These are phyloP conservation scores for Sergeia podlipaevii DNA, from an alignment of 208 protist genomes.

Conservation along the genomic window DNA sequence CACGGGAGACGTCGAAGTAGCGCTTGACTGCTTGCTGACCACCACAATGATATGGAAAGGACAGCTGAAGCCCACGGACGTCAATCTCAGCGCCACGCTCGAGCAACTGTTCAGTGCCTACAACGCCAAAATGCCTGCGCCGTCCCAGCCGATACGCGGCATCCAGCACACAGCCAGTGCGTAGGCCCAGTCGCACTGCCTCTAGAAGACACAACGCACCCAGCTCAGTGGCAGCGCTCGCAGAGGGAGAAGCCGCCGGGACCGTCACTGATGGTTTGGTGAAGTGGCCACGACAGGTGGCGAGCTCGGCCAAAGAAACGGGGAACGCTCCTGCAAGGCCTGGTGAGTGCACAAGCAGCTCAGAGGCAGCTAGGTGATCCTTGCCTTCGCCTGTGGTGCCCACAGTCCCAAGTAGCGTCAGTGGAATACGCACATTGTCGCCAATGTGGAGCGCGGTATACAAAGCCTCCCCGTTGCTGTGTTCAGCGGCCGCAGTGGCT, in stretches of 20 bases:
- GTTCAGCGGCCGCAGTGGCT: constrained; percentile 3
- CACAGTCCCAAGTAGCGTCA: constrained; percentile 26
- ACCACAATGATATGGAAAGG: constrained; percentile 84
- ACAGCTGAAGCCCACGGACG: constrained; percentile 34
- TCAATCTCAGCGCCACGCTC: constrained; percentile 37
- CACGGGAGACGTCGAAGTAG: constrained; percentile 68
- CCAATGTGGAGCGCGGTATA: constrained; percentile 11
- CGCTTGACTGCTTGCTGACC: constrained; percentile 53
- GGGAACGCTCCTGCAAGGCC: constrained; percentile 73
- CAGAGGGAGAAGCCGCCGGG: neutral
- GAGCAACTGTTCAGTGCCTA: constrained; percentile 41
- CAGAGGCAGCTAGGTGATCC: too few species aligned
- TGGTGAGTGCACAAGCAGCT: constrained; percentile 56
- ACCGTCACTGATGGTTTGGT: neutral
- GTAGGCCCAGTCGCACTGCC: constrained; percentile 23
- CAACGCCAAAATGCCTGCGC: constrained; percentile 46
- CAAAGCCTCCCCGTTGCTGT: neutral
- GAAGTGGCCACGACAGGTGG: constrained; percentile 27
- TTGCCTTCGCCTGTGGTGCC: constrained; percentile 1
- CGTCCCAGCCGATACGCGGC: constrained; percentile 38
- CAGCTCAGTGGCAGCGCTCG: constrained; percentile 16
- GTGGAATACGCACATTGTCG: constrained; percentile 18
- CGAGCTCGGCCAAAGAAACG: constrained; percentile 27
- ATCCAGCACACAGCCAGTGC: constrained; percentile 27
- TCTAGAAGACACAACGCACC: constrained; percentile 55